These are phyloP conservation scores for Neonectria punicea DNA, from an alignment of 2,329 filamentous ascomycete species.

Conservation along the genomic window DNA sequence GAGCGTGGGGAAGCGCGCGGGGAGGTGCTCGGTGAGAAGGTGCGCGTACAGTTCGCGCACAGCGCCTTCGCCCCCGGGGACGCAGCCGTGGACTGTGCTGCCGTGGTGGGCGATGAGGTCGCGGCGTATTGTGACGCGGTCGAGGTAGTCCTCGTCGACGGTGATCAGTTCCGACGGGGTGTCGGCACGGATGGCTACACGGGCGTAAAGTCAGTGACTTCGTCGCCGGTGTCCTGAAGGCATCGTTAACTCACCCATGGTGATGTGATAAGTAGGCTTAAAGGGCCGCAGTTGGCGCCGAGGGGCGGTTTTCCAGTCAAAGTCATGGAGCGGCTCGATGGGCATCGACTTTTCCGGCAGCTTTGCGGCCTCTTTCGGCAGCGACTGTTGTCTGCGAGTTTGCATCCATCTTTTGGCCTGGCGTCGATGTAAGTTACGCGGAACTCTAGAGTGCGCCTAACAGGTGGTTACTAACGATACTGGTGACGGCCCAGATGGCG, in stretches of 20 bases:
- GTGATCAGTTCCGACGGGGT: slow-evolving; percentile 61
- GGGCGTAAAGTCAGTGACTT: not conserved
- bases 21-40: slow-evolving; percentile 59
- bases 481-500: slow-evolving; percentile 21
- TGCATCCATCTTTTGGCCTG: slow-evolving; percentile 37
- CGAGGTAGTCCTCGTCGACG: slow-evolving; percentile 62
- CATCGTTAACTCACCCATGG: slow-evolving; percentile 56
- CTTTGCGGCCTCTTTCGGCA: not conserved
- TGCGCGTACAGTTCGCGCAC: slow-evolving; percentile 61
- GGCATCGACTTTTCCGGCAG: slow-evolving; percentile 8
- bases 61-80: slow-evolving; percentile 52
- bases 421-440: not conserved
- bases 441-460: not conserved
- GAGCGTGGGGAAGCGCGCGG: slow-evolving; percentile 59
- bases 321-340: slow-evolving; percentile 43
- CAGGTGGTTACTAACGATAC: slow-evolving; percentile 16
- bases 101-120: slow-evolving; percentile 52
- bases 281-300: slow-evolving; percentile 58
- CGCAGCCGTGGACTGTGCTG: slow-evolving; percentile 54
- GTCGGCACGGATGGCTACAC: slow-evolving; percentile 54
- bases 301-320: slow-evolving; percentile 53
- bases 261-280: slow-evolving; percentile 64
- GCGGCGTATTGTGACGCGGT: slow-evolving; percentile 54
- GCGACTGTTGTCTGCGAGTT: slow-evolving; percentile 18
- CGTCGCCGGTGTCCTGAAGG: not conserved